phyloP scores from a whole-genome alignment of 139 green algal genomes.

The Haematococcus lacustris region DNA sequence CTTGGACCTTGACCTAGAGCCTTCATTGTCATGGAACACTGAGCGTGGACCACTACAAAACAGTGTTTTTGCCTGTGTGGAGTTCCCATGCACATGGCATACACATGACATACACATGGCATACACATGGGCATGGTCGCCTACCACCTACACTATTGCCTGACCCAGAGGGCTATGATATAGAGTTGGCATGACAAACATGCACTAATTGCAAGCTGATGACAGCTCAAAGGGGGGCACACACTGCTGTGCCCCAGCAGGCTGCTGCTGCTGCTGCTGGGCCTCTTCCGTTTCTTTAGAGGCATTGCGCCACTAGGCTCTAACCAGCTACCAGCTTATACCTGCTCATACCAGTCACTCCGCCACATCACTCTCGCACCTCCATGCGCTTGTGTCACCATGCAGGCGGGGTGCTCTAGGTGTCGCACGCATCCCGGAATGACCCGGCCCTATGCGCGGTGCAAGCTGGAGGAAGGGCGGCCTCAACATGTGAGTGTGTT shows the following conservation, averaged over 20 bases:
- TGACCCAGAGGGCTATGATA: too few species aligned
- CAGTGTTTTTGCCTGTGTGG: too few species aligned
- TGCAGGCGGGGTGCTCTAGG: slow-evolving; percentile 17
- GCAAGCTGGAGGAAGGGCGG: slow-evolving; percentile 14
- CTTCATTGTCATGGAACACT: too few species aligned
- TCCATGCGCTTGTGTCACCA: background rate
- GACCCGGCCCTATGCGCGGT: slow-evolving; percentile 17
- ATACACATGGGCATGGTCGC: background rate
- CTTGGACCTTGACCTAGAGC: too few species aligned
- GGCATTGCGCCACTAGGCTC: slow-evolving; percentile 3
- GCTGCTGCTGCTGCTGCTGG: background rate
- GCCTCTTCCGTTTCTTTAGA: background rate
- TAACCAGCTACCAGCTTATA: too few species aligned
- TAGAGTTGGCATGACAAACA: too few species aligned
- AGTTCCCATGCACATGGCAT: too few species aligned
- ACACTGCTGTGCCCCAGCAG: background rate
- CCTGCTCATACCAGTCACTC: too few species aligned
- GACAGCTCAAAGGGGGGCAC: background rate
- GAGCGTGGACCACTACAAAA: too few species aligned
- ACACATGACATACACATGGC: background rate
- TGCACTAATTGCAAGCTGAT: background rate
- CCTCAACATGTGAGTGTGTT: slow-evolving; percentile 16
- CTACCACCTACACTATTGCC: background rate
- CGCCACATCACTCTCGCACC: background rate
- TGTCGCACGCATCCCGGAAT: slow-evolving; percentile 15